Percentiles rank a stretch among this genome's conserved stretches.
Evolutionary conservation across 1,139 yeast species (phyloP).

Genomic region (Protomyces lactucae-debilis): DNA sequence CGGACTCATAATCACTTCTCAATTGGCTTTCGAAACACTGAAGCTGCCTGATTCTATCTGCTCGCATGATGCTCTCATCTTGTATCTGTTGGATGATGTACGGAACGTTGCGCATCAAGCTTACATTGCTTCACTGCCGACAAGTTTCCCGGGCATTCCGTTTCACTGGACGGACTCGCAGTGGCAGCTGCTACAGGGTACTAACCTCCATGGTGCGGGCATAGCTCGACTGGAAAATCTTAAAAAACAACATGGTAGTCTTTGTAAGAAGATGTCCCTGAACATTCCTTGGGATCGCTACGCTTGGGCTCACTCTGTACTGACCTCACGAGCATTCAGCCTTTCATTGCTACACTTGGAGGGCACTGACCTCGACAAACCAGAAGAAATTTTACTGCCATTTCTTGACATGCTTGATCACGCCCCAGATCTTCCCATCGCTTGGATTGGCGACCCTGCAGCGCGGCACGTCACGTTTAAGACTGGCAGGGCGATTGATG

Average conservation of each 20-base stretch:
- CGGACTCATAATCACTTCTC: neutral
- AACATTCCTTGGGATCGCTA: neutral
- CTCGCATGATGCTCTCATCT: neutral
- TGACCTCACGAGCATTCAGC: neutral
- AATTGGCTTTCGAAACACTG: neutral
- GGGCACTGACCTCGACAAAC: neutral
- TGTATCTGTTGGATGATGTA: neutral
- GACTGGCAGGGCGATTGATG: slow-evolving; percentile 30
- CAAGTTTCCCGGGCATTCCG: neutral
- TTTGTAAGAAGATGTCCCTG: neutral
- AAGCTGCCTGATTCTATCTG: neutral
- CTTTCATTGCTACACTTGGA: neutral
- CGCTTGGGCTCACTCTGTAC: neutral
- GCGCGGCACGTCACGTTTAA: neutral
- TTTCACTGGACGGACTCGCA: neutral
- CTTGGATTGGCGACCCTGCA: neutral
- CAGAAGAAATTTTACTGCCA: neutral
- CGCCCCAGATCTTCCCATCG: neutral
- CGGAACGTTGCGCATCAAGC: neutral
- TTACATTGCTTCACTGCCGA: neutral
- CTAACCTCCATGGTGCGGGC: neutral
- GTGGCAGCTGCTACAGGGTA: neutral
- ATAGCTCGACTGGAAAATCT: neutral
- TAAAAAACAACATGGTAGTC: neutral
- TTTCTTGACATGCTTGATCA: neutral